Base-by-base conservation (phyloP, 1,284 basidiomycete genomes). In the Pseudozyma sp. region DNA sequence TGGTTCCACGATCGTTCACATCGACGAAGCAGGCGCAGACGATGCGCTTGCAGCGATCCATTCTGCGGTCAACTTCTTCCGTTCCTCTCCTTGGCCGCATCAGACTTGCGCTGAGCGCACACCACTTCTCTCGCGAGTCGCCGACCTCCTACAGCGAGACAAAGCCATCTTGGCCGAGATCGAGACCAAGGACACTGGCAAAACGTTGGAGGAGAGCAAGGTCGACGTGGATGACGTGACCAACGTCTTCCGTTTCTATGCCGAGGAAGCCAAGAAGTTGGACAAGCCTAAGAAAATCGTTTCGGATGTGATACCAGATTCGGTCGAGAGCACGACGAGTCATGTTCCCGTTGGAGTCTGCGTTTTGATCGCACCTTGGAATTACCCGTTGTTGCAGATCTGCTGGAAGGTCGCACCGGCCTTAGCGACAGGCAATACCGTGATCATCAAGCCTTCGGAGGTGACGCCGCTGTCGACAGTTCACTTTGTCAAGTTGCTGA, bases 371-470 rank as follows among this genome's bases (percentile, higher is more conserved):
- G 76, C 80, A 40, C 83, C 83, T 1, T 85, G 83, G 83, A 85
- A 85, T 76, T 85, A 81, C 44, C 83, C 83, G 0, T 64, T 84
- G 44, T 68, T 84, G 35, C 83, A 85, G 49, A 76, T 85, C 47
- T 85, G 82, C 71, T 85, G 83, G 83, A 78, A 85, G 65, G 75
- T 85, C 12, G 83, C 83, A 2, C 83, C 83, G 1, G 83, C 83
- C 18, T 73, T 85, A 13, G 83, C 77, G 0, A 77, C 83, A 6
- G 83, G 83, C 39, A 85, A 85, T 48, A 75, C 70, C 12, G 76
- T 80, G 31, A 83, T 85, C 57, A 78, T 85, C 71, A 85, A 85
- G 68, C 83, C 83, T 5, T 83, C 81, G n/a, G 83, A 85, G 52
- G 83, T 85, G 44, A 84, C 83, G 1, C 83, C 83, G 0, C 77